A percentile compares a stretch with the other conserved stretches of the same genome.
Conservation (phyloP, 495 filamentous ascomycete species). For the Hyaloscypha hepaticicola region DNA sequence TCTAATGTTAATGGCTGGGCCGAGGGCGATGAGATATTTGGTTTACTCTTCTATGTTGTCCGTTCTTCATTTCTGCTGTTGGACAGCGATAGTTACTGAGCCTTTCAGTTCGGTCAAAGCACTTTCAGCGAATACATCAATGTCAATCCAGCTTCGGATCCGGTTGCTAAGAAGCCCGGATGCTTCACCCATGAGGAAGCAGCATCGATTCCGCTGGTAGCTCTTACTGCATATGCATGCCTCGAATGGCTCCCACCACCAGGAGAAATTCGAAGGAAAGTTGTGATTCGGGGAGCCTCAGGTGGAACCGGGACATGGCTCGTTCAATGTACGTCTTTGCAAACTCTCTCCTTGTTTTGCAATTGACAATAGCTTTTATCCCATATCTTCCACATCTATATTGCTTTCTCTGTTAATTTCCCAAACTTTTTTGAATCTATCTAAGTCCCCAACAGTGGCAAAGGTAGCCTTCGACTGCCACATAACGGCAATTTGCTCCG, state of each 20-base stretch:
- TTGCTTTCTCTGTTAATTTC: too few species aligned
- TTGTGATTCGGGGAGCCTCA: slow-evolving; percentile 24
- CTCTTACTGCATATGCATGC: slow-evolving; percentile 45
- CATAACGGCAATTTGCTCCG: slow-evolving; percentile 35
- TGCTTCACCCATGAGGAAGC: slow-evolving; percentile 37
- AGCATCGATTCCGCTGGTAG: slow-evolving; percentile 39
- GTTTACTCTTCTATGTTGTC: slow-evolving; percentile 30
- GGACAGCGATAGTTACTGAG: not conserved
- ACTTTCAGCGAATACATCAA: slow-evolving; percentile 44
- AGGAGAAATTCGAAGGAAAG: slow-evolving; percentile 8
- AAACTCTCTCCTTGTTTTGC: slow-evolving; percentile 2
- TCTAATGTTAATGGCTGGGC: slow-evolving; percentile 42
- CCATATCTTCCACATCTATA: too few species aligned
- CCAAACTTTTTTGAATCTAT: not conserved
- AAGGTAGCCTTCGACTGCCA: slow-evolving; percentile 29
- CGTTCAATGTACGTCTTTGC: slow-evolving; percentile 14
- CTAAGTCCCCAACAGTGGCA: slow-evolving; percentile 17
- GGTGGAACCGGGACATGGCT: slow-evolving; percentile 26
- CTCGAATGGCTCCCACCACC: slow-evolving; percentile 34
- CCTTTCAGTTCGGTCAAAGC: slow-evolving; percentile 23
- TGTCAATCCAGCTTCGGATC: slow-evolving; percentile 33
- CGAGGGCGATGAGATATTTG: slow-evolving; percentile 52
- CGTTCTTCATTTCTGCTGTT: slow-evolving; percentile 4
- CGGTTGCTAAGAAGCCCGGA: slow-evolving; percentile 39
- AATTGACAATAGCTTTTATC: not conserved